Evolutionary conservation across 2,329 filamentous ascomycete genomes (phyloP).

Genomic region (Monosporascus sp.): DNA sequence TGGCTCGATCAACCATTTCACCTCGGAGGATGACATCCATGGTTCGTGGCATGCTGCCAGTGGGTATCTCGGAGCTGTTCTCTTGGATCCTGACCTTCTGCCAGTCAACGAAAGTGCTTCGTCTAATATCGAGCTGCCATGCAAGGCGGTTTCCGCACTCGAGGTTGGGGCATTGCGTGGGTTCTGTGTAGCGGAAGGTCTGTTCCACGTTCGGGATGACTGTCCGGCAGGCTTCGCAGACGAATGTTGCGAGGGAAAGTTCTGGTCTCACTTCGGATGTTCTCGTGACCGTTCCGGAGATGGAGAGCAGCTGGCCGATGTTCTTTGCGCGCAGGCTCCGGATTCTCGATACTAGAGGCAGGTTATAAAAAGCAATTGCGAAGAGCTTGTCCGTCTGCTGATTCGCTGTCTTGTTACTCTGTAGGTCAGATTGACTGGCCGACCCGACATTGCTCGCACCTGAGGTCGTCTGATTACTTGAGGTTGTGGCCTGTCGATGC

Average conservation of each 20-base stretch:
- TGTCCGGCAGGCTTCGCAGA: conserved; percentile 80
- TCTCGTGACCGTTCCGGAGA: conserved; percentile 92
- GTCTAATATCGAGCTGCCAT: conserved; percentile 96
- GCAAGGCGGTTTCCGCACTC: conserved; percentile 83
- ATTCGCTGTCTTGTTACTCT: conserved; percentile 72
- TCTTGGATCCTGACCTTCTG: conserved; percentile 98
- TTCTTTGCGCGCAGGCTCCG: conserved; percentile 82
- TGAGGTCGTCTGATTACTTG: conserved; percentile 66
- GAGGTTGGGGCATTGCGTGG: conserved; percentile 86
- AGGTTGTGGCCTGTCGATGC: conserved; percentile 78
- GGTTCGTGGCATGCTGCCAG: conserved; percentile 95
- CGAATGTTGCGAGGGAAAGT: conserved; percentile 85
- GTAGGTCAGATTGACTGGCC: conserved; percentile 56
- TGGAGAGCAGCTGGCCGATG: conserved; percentile 88
- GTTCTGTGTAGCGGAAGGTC: conserved; percentile 95
- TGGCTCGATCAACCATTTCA: conserved; percentile 95
- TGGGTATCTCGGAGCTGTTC: conserved; percentile 96
- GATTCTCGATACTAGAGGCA: conserved; percentile 80
- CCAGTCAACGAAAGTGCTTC: conserved; percentile 98
- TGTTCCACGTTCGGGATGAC: conserved; percentile 90
- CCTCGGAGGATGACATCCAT: conserved; percentile 95
- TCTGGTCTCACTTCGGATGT: conserved; percentile 97
- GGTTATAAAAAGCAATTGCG: conserved; percentile 86
- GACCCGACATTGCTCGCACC: conserved; percentile 58
- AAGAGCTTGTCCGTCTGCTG: conserved; percentile 98